These are phyloP conservation scores for Mucor velutinosus DNA, from an alignment of 371 early-diverging fungal genomes.

Conservation along the genomic window DNA sequence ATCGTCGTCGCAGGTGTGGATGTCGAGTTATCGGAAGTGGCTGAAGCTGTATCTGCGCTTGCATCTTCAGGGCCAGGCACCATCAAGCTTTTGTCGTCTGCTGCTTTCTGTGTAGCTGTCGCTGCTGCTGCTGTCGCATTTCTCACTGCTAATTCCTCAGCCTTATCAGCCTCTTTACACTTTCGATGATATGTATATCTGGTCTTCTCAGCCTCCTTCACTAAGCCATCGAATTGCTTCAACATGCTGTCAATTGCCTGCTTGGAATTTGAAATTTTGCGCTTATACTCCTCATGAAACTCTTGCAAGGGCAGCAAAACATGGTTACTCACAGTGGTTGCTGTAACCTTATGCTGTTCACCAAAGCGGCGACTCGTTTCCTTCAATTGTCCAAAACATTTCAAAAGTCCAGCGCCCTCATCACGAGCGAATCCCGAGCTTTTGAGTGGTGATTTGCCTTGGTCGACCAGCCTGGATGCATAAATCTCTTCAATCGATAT, in stretches of 20 bases:
- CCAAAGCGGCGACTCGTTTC: constrained; percentile 59
- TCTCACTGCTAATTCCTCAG: constrained; percentile 37
- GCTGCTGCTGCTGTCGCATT: background rate
- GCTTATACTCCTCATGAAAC: constrained; percentile 61
- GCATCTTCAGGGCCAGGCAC: background rate
- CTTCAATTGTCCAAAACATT: constrained; percentile 65
- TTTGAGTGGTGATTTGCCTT: constrained; percentile 40
- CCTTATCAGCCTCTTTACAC: constrained; percentile 56
- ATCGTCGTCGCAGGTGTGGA: constrained; percentile 8
- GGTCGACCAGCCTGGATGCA: constrained; percentile 57
- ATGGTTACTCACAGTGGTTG: constrained; percentile 53
- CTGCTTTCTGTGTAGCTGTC: constrained; percentile 10
- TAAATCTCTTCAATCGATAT: constrained; percentile 68
- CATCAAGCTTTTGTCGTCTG: constrained; percentile 15
- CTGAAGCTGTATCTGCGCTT: background rate
- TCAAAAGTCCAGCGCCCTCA: constrained; percentile 73
- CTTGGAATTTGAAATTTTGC: constrained; percentile 57
- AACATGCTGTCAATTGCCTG: constrained; percentile 61
- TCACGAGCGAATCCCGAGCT: constrained; percentile 68
- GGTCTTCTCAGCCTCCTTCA: constrained; percentile 54
- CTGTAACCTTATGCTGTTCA: constrained; percentile 60
- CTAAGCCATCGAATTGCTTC: constrained; percentile 56
- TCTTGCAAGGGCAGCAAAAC: constrained; percentile 66
- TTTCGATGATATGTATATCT: constrained; percentile 47
- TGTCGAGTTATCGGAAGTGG: background rate